Conservation (phyloP, 169 alveolate species). For the Cryptosporidium viatorum region DNA sequence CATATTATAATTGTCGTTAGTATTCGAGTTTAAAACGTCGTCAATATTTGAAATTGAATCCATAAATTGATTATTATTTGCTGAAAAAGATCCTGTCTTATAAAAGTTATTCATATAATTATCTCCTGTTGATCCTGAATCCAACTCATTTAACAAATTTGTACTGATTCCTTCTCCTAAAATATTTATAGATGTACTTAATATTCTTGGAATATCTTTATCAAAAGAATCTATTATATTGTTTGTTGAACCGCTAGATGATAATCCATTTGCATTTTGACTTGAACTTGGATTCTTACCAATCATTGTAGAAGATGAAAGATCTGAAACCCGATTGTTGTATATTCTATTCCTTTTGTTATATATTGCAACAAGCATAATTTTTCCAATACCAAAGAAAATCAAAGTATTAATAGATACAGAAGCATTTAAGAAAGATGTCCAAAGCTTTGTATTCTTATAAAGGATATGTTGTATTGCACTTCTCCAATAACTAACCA, state of each 20-base stretch:
- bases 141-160: not conserved
- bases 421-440: slow-evolving; percentile 14
- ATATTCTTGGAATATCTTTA: not conserved
- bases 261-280: not conserved
- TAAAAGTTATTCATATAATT: not conserved
- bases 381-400: slow-evolving; percentile 36
- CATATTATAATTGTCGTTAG: not conserved
- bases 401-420: slow-evolving; percentile 59
- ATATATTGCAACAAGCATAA: slow-evolving; percentile 30
- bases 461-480: slow-evolving; percentile 60
- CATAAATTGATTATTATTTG: slow-evolving; percentile 1
- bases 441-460: slow-evolving; percentile 72
- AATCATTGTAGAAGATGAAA: not conserved
- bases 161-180: not conserved
- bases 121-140: not conserved
- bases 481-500: slow-evolving; percentile 72
- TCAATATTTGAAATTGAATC: slow-evolving; percentile 18
- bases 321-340: not conserved
- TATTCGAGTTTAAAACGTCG: not conserved
- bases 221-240: not conserved
- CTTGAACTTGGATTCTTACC: not conserved
- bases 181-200: not conserved
- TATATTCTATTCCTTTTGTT: slow-evolving; percentile 30
- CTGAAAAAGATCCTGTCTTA: not conserved
- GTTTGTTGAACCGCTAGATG: not conserved